Evolutionary conservation across 176 grass and related monocot species (phyloP).

Genomic region (Chloris gayana): DNA sequence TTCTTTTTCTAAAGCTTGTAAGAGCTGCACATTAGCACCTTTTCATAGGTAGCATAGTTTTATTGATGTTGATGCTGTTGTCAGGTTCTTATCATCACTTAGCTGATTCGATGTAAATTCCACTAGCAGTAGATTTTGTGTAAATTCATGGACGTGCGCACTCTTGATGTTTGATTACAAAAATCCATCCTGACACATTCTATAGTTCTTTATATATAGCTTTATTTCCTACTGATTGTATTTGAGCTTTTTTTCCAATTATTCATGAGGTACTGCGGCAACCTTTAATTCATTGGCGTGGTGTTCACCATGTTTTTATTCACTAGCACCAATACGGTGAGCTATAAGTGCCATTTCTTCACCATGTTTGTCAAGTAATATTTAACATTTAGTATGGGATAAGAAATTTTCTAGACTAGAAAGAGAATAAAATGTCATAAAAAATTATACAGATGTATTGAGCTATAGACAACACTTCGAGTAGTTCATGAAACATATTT

Average conservation of each 20-base stretch:
- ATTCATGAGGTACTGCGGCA: not conserved
- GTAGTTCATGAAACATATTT: no score
- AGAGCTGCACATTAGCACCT: not conserved
- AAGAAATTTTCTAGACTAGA: not conserved
- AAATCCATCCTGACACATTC: not conserved
- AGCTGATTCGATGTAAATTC: slow-evolving; percentile 4
- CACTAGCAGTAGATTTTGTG: not conserved
- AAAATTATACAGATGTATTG: not conserved
- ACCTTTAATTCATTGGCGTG: not conserved
- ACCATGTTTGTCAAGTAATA: not conserved
- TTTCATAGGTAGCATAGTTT: not conserved
- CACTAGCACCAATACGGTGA: not conserved
- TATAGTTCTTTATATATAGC: not conserved
- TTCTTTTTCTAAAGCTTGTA: not conserved
- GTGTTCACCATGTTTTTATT: not conserved
- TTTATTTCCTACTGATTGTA: not conserved
- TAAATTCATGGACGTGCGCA: not conserved
- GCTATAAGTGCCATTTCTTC: not conserved
- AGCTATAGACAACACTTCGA: not conserved
- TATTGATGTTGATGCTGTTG: not conserved
- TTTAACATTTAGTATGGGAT: not conserved
- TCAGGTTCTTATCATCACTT: not conserved
- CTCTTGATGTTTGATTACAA: not conserved
- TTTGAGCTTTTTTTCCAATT: not conserved
- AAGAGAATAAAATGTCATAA: not conserved